Evolutionary conservation across 345 rosid species (phyloP).

Genomic region (Litchi chinensis): DNA sequence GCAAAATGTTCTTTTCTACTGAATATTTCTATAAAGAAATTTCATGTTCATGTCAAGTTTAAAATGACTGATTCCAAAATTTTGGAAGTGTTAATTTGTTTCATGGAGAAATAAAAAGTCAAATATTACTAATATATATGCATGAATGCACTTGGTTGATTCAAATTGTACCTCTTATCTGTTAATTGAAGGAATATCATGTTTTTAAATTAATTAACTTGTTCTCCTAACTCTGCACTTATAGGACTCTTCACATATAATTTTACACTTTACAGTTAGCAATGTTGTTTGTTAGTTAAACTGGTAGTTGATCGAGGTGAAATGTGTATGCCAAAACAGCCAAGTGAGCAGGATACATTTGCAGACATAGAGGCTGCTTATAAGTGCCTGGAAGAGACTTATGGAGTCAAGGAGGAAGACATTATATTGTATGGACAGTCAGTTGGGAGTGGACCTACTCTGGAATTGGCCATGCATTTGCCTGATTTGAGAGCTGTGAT

Average conservation of each 20-base stretch:
- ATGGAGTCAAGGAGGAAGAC: constrained; percentile 70
- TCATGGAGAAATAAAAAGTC: neutral
- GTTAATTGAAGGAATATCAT: neutral
- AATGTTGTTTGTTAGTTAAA: neutral
- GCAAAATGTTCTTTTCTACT: neutral
- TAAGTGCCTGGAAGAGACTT: constrained; percentile 63
- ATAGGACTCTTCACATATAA: too few relatives aligned
- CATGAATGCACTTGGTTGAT: too few relatives aligned
- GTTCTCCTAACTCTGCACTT: too few relatives aligned
- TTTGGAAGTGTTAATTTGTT: neutral
- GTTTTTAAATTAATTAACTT: too few relatives aligned
- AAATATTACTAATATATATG: too few relatives aligned
- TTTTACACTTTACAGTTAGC: too few relatives aligned
- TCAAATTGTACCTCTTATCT: neutral
- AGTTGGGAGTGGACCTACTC: constrained; percentile 88
- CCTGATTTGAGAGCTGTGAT: constrained; percentile 67
- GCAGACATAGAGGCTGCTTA: constrained; percentile 87
- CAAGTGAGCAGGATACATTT: constrained; percentile 88
- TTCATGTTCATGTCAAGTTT: neutral
- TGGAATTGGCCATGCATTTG: constrained; percentile 69
- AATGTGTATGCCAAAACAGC: constrained; percentile 29
- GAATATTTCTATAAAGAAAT: neutral
- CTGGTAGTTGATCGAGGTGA: neutral
- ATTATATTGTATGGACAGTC: constrained; percentile 83
- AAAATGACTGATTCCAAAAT: too few relatives aligned